Evolutionary conservation across 345 rosid genomes (phyloP), one percentile per base, ranked within the genome.

Genomic region (Odontarrhena argentea): DNA sequence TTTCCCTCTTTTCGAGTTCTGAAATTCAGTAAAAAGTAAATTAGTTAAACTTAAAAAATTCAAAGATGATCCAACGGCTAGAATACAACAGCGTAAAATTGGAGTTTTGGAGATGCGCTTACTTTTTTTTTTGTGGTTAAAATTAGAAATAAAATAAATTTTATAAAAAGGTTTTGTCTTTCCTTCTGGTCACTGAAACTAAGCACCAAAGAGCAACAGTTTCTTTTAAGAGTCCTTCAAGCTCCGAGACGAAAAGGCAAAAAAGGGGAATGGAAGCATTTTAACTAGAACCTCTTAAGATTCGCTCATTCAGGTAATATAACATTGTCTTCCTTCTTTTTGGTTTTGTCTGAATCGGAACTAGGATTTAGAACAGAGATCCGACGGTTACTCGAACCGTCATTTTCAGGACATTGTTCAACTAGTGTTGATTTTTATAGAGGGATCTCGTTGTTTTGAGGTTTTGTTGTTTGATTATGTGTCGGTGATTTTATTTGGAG

Each of bases 131-230:
- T 63, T 58, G 65, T 24, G 24, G 36, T 73, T 65, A 73, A 57
- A 65, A 65, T 72, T 36, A 43, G 60, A 65, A 73, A 65, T 57
- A 58, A 9, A 55, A 7, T 0, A 46, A n/a, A 25, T 11, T 1
- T 52, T 24, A 8, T 7, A 43, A 9, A 30, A 53, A 12, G 3
- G 2, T 18, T 53, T 58, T 37, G 72, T 66, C 55, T 59, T 66
- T 60, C 77, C 62, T 60, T 60, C 37, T 73, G 68, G 68, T 73
- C 51, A 73, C 72, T 60, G 72, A 60, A 38, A 66, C 55, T 28
- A 35, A 6, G 8, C 8, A 65, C 65, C 64, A 32, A 48, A 50
- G 48, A 66, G 60, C 34, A 61, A 34, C 45, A 53, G 77, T 68
- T 36, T 32, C 36, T 32, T 32, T 38, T 40, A 1, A 45, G 50